Conservation (phyloP, 306 rosid species). For the Astragalus glycyphyllos region DNA sequence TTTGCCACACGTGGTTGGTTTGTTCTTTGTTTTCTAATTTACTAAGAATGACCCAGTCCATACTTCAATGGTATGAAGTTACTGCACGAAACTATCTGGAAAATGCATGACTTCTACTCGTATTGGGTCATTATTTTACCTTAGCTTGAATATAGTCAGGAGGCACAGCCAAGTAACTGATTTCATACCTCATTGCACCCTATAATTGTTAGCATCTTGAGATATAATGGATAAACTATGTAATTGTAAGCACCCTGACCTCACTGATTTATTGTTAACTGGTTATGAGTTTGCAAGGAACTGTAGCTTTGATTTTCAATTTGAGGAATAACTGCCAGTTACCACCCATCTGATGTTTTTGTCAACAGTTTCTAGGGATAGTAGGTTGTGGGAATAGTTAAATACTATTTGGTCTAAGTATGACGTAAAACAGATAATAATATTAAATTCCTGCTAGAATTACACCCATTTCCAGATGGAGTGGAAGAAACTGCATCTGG, state of each 20-base stretch:
- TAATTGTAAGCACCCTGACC: too few relatives aligned
- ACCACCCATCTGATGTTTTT: background rate
- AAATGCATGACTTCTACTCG: slow-evolving; percentile 2
- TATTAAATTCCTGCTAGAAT: slow-evolving; percentile 18
- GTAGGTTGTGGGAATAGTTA: slow-evolving; percentile 33
- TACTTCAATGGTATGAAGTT: slow-evolving; percentile 4
- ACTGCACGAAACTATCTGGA: background rate
- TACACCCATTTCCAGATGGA: slow-evolving; percentile 7
- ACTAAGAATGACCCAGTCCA: background rate
- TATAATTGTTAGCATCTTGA: slow-evolving; percentile 13
- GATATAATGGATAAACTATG: slow-evolving; percentile 4
- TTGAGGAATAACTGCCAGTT: slow-evolving; percentile 24
- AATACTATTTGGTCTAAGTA: slow-evolving; percentile 4
- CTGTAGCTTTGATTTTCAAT: slow-evolving; percentile 23
- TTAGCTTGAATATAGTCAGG: slow-evolving; percentile 26
- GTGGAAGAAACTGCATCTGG: background rate
- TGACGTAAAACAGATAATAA: slow-evolving; percentile 5
- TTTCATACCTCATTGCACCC: background rate
- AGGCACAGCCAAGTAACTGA: slow-evolving; percentile 3
- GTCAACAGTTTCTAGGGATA: background rate
- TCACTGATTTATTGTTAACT: slow-evolving; percentile 17
- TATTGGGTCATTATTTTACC: slow-evolving; percentile 11
- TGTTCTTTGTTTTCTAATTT: slow-evolving; percentile 8
- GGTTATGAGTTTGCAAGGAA: slow-evolving; percentile 18
- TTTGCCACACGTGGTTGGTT: slow-evolving; percentile 23